phyloP scores from a whole-genome alignment of 306 rosid species.

The Prunus salicina region DNA sequence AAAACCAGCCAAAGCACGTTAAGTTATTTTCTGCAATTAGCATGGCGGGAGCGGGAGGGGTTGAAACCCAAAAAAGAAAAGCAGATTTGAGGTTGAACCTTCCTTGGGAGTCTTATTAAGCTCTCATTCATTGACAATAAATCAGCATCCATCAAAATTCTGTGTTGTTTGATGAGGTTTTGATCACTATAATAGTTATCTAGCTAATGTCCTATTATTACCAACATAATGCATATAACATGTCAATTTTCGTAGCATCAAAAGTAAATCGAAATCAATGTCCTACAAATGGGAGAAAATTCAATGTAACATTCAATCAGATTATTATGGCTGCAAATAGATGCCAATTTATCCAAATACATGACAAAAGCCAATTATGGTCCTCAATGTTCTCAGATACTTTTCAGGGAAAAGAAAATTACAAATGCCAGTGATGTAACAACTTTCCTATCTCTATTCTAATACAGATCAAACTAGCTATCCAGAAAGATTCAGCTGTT shows the following conservation, averaged over 20 bases:
- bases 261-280: too few species aligned
- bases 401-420: conserved; percentile 32
- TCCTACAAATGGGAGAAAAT: too few species aligned
- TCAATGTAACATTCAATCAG: neutral
- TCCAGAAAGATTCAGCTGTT: conserved; percentile 26
- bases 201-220: too few species aligned
- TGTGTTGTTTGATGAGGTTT: too few species aligned
- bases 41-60: neutral
- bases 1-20: neutral
- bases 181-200: too few species aligned
- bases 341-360: conserved; percentile 37
- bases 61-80: neutral
- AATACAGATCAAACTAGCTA: conserved; percentile 41
- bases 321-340: conserved; percentile 1
- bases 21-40: neutral
- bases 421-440: conserved; percentile 23
- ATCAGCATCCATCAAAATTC: too few species aligned
- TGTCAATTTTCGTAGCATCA: too few species aligned
- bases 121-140: neutral
- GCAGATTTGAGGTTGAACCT: neutral
- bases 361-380: conserved; percentile 30
- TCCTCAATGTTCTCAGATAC: conserved; percentile 22
- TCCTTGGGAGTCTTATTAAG: neutral
- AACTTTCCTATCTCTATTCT: conserved; percentile 29
- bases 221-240: too few species aligned